These are phyloP conservation scores for Discostella stelligera DNA, from an alignment of 352 stramenopile species.

Conservation along the genomic window DNA sequence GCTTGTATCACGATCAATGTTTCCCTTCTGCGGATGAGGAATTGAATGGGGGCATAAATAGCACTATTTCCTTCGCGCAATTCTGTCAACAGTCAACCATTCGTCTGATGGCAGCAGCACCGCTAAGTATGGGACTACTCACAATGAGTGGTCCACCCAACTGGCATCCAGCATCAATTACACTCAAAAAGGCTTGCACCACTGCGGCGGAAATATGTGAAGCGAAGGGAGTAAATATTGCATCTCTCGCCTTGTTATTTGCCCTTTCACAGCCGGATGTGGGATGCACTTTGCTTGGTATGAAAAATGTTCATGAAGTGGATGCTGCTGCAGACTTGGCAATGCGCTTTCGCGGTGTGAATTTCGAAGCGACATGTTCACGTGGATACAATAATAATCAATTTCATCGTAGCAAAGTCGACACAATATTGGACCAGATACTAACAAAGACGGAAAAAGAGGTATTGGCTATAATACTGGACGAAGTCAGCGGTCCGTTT, in stretches of 20 bases:
- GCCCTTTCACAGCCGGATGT: constrained; percentile 59
- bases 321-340: constrained; percentile 57
- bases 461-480: constrained; percentile 35
- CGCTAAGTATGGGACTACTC: constrained; percentile 84
- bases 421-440: constrained; percentile 43
- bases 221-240: constrained; percentile 54
- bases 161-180: constrained; percentile 80
- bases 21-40: constrained; percentile 30
- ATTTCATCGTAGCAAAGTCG: background rate
- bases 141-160: constrained; percentile 58
- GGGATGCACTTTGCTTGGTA: constrained; percentile 75
- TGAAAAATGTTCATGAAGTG: constrained; percentile 73
- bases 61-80: constrained; percentile 54
- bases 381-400: constrained; percentile 14
- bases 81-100: constrained; percentile 61
- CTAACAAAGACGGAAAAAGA: constrained; percentile 46
- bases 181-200: constrained; percentile 69
- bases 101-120: constrained; percentile 77
- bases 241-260: constrained; percentile 65
- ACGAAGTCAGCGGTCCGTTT: constrained; percentile 67
- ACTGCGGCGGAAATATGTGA: constrained; percentile 49
- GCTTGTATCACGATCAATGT: constrained; percentile 53
- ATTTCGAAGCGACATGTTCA: constrained; percentile 25
- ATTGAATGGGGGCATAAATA: constrained; percentile 21
- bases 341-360: constrained; percentile 43